A percentile compares a stretch with the other conserved stretches of the same genome.
phyloP scores from a whole-genome alignment of 176 grass and related monocot genomes.

The Musa troglodytarum region DNA sequence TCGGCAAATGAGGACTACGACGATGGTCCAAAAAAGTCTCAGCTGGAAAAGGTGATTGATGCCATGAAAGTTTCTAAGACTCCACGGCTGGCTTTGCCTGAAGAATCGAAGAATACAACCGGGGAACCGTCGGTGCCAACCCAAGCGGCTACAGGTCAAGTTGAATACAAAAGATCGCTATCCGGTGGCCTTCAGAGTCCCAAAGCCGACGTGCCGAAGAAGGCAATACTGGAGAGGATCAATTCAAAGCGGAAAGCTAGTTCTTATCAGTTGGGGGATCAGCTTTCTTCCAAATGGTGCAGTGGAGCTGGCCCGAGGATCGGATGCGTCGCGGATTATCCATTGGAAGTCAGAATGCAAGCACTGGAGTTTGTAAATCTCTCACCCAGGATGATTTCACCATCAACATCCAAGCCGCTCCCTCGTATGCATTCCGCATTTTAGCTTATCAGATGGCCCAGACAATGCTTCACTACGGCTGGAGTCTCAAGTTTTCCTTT shows the following conservation, averaged over 20 bases:
- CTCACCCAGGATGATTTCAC: conserved; percentile 32
- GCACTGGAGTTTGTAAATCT: conserved; percentile 76
- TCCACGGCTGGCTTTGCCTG: conserved; percentile 27
- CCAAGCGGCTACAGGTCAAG: conserved; percentile 11
- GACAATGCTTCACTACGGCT: no score
- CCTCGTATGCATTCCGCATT: no score
- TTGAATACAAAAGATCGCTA: conserved; percentile 59
- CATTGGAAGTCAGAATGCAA: conserved; percentile 57
- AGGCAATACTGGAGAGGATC: conserved; percentile 68
- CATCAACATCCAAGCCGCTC: no score
- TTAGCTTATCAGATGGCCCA: no score
- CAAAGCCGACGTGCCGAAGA: conserved; percentile 28
- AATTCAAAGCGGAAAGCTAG: conserved; percentile 57
- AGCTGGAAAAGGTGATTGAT: not conserved
- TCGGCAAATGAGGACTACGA: conserved; percentile 59
- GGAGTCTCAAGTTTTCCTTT: no score
- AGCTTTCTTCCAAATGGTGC: conserved; percentile 76
- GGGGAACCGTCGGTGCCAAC: conserved; percentile 9
- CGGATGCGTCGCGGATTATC: conserved; percentile 83
- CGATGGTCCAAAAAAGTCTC: conserved; percentile 33
- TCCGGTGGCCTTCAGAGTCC: conserved; percentile 73
- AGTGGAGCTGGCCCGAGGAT: conserved; percentile 84
- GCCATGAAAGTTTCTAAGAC: conserved; percentile 3
- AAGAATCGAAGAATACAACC: conserved; percentile 7
- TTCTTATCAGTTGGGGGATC: conserved; percentile 75